Evolutionary conservation across 305 asterid genomes (phyloP).

Genomic region (Fraxinus velutina): DNA sequence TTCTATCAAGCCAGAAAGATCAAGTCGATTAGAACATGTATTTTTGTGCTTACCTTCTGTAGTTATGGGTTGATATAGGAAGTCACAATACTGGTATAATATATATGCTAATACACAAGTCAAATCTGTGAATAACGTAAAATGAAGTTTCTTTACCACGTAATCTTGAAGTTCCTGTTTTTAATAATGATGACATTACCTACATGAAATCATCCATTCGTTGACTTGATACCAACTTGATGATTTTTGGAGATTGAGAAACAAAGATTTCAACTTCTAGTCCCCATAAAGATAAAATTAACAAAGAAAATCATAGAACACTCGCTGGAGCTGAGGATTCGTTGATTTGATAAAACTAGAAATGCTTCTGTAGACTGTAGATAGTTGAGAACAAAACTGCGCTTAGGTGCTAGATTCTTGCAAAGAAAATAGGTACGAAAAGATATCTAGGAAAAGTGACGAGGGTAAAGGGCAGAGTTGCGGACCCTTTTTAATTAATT

Average conservation of each 20-base stretch:
- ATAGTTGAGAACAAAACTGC: neutral
- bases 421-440: neutral
- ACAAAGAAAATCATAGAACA: neutral
- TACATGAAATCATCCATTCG: neutral
- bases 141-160: neutral
- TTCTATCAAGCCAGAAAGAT: neutral
- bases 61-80: neutral
- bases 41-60: neutral
- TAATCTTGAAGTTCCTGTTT: neutral
- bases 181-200: neutral
- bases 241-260: neutral
- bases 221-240: neutral
- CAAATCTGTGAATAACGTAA: neutral
- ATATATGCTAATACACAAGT: neutral
- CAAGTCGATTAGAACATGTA: neutral
- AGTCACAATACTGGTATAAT: neutral
- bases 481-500: neutral
- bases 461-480: neutral
- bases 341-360: neutral
- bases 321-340: neutral
- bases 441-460: neutral
- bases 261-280: neutral
- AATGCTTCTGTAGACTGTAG: neutral
- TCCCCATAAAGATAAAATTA: neutral
- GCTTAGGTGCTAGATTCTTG: neutral